phyloP scores from a whole-genome alignment of 2,329 filamentous ascomycete genomes.

The Boeremia exigua region DNA sequence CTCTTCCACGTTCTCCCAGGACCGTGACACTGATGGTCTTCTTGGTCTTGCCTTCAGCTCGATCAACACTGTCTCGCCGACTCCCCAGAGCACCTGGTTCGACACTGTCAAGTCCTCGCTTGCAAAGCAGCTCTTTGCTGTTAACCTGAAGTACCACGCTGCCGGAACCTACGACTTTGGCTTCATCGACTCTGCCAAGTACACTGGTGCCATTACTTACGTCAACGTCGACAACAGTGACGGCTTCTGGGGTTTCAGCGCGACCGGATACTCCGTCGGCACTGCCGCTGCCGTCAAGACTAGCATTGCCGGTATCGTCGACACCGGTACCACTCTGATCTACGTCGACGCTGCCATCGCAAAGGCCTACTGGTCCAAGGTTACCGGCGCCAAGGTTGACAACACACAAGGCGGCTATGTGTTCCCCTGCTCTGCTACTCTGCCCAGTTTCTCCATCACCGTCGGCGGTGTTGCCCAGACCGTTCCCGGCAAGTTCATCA shows the following conservation, averaged over 20 bases:
- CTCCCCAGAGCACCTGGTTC: constrained; percentile 63
- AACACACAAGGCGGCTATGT: constrained; percentile 60
- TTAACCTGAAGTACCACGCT: constrained; percentile 60
- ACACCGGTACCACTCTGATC: constrained; percentile 74
- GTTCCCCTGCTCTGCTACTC: constrained; percentile 58
- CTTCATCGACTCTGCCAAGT: constrained; percentile 64
- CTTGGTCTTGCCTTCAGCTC: constrained; percentile 65
- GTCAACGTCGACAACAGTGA: constrained; percentile 61
- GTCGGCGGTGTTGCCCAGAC: constrained; percentile 59
- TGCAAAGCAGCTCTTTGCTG: constrained; percentile 63
- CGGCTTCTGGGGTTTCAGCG: constrained; percentile 68
- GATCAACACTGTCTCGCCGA: constrained; percentile 64
- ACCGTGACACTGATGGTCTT: constrained; percentile 64
- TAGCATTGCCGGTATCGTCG: constrained; percentile 64
- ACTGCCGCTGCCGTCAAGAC: constrained; percentile 45
- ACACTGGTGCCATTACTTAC: constrained; percentile 65
- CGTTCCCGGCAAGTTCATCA: constrained; percentile 62
- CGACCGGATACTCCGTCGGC: constrained; percentile 63
- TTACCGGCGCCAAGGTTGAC: constrained; percentile 60
- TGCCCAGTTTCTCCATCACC: constrained; percentile 61
- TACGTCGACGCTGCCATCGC: constrained; percentile 63
- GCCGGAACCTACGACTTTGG: constrained; percentile 63
- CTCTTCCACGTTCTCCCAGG: constrained; percentile 59
- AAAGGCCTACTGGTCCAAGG: constrained; percentile 64
- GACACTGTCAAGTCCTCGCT: constrained; percentile 62